Evolutionary conservation across 805 yeast genomes (phyloP), one percentile per base, ranked within the genome.

Genomic region (Monosporozyma solicola): DNA sequence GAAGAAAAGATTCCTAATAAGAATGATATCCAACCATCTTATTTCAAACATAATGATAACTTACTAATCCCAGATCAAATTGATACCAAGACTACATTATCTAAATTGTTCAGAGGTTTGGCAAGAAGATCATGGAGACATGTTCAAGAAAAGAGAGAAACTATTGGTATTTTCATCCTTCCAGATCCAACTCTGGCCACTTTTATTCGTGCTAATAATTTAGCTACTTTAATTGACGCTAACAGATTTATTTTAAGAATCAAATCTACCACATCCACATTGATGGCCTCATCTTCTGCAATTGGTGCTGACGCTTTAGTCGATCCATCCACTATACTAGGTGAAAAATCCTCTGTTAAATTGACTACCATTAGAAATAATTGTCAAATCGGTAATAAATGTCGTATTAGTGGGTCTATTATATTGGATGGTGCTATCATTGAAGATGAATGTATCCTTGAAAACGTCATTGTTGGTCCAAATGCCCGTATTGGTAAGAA

Each of bases 81-180:
- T 10, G 62, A 60, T 48, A 61, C 63, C 25, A 71, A 71, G 54
- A 76, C 81, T 57, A 76, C 89, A 4, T 70, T 83, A 39, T 77
- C 78, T 24, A 86, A 86, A 63, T 75, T 91, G 25, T 78, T 90
- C 44, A 80, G 98, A 63, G 96, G 90, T 63, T 70, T 92, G 54
- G 95, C 95, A 3, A 80, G 98, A 68, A 80, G 95, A 57, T 84
- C 96, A 1, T 94, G 99, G 99, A 80, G 79, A 61, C 96, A 90
- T 65, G 74, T 85, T 0, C 61, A 63, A 5, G 64, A 69, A 9
- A 25, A 48, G 9, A 74, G 75, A 56, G 87, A 83, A 52, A 78
- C 83, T 0, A 78, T 94, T 16, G 85, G 85, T 3, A 73, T 92
- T 60, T 78, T 85, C 57, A 77, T 83, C 25, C 66, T 91, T 29